Conservation (phyloP, 192 early-diverging fungal genomes). For the Podila epigama region DNA sequence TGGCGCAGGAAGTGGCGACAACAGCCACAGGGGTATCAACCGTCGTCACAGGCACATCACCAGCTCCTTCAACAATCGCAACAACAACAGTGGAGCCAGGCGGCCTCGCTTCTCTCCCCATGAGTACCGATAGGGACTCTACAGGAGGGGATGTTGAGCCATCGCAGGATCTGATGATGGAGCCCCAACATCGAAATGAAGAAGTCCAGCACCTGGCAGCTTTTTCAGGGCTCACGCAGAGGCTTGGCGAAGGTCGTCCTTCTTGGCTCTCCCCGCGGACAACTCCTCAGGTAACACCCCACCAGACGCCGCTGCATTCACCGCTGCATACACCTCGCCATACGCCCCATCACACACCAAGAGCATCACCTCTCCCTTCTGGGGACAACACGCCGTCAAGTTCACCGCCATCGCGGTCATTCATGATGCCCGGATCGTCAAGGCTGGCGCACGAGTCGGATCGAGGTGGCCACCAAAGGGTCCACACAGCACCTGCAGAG, state of each 20-base stretch:
- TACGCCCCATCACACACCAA: conserved; percentile 41
- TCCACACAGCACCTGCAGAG: conserved; percentile 39
- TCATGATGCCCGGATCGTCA: conserved; percentile 11
- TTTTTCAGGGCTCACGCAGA: conserved; percentile 22
- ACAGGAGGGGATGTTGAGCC: conserved; percentile 9
- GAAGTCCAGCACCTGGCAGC: conserved; percentile 14
- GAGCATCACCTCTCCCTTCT: conserved; percentile 28
- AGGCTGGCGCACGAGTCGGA: conserved; percentile 34
- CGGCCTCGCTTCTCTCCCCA: neutral
- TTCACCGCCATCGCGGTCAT: conserved; percentile 38
- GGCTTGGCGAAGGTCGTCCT: conserved; percentile 20
- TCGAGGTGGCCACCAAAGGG: conserved; percentile 41
- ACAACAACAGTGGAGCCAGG: too few relatives aligned
- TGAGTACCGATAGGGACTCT: conserved; percentile 2
- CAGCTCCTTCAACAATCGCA: neutral
- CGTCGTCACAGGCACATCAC: too few relatives aligned
- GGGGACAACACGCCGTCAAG: conserved; percentile 47
- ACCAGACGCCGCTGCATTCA: conserved; percentile 37
- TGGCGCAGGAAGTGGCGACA: conserved; percentile 12
- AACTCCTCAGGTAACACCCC: conserved; percentile 26
- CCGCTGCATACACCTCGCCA: conserved; percentile 37
- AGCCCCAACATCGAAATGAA: neutral
- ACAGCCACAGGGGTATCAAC: conserved; percentile 1
- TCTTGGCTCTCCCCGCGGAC: conserved; percentile 36
- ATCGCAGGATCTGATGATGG: neutral